Conservation (phyloP, 768 basidiomycete genomes). For the Lactarius hengduanensis region DNA sequence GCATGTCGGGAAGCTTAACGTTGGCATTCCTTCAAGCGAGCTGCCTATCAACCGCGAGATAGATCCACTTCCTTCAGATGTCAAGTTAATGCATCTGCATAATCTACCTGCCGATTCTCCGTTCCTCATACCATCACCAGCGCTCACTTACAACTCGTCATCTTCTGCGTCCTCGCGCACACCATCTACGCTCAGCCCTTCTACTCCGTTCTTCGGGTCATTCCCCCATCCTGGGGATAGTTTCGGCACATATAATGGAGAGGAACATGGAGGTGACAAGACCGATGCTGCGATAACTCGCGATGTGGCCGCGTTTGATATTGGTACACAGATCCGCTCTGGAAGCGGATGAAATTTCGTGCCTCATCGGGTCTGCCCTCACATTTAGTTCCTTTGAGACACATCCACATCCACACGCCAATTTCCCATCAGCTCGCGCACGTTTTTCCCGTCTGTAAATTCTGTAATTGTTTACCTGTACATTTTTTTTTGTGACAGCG, state of each 20-base stretch:
- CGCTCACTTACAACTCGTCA: conserved; percentile 51
- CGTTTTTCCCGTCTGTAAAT: conserved; percentile 12
- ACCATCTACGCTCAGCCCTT: conserved; percentile 65
- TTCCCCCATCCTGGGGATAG: conserved; percentile 41
- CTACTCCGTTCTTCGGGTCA: conserved; percentile 68
- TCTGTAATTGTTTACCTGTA: conserved; percentile 22
- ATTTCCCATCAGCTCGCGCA: conserved; percentile 13
- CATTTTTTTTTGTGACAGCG: conserved; percentile 6
- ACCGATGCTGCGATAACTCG: conserved; percentile 18
- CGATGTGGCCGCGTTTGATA: conserved; percentile 22
- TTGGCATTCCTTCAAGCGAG: conserved; percentile 10
- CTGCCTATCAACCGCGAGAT: conserved; percentile 15
- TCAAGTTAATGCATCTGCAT: conserved; percentile 20
- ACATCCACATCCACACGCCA: conserved; percentile 7
- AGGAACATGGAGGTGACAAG: conserved; percentile 24
- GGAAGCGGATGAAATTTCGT: conserved; percentile 22
- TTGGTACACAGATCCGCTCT: conserved; percentile 24
- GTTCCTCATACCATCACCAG: conserved; percentile 56
- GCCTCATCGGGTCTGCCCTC: conserved; percentile 1
- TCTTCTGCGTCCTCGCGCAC: conserved; percentile 48
- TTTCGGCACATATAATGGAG: conserved; percentile 32
- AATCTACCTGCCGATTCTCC: conserved; percentile 40
- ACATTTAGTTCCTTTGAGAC: conserved; percentile 8
- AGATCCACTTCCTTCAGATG: conserved; percentile 16
- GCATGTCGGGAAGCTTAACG: conserved; percentile 17